Evolutionary conservation across 768 basidiomycete species (phyloP).

Genomic region (Daedaleopsis sinensis): DNA sequence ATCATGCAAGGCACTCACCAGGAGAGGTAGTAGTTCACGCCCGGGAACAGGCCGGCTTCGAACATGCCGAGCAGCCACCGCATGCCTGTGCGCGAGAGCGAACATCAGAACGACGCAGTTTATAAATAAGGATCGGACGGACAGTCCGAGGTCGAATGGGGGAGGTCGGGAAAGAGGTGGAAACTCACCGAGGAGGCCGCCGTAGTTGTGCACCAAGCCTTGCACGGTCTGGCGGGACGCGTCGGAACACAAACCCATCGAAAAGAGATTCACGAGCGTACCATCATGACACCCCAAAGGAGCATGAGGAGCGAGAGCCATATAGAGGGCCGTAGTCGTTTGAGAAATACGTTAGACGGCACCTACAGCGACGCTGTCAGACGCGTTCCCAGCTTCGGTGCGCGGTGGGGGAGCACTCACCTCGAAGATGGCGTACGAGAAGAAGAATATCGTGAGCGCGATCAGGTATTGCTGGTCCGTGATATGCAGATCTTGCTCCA

Average conservation of each 20-base stretch:
- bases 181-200: constrained; percentile 63
- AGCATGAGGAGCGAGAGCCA: constrained; percentile 80
- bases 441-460: constrained; percentile 57
- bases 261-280: constrained; percentile 28
- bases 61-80: constrained; percentile 74
- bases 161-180: background rate
- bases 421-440: constrained; percentile 73
- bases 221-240: constrained; percentile 58
- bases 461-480: constrained; percentile 62
- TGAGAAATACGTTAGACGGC: constrained; percentile 73
- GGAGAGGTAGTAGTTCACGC: constrained; percentile 74
- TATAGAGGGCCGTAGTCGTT: constrained; percentile 73
- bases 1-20: constrained; percentile 45
- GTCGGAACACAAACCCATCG: background rate
- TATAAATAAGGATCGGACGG: background rate
- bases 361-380: constrained; percentile 39
- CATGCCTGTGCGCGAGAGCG: constrained; percentile 47
- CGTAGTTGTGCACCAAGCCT: constrained; percentile 69
- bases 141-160: background rate
- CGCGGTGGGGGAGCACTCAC: constrained; percentile 31
- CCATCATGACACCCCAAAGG: constrained; percentile 78
- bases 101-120: background rate
- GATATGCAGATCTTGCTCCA: background rate
- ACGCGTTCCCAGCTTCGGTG: background rate
- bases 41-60: constrained; percentile 59